Conservation (phyloP, 2,329 filamentous ascomycete genomes). For the Aspergillus pseudotamarii region DNA sequence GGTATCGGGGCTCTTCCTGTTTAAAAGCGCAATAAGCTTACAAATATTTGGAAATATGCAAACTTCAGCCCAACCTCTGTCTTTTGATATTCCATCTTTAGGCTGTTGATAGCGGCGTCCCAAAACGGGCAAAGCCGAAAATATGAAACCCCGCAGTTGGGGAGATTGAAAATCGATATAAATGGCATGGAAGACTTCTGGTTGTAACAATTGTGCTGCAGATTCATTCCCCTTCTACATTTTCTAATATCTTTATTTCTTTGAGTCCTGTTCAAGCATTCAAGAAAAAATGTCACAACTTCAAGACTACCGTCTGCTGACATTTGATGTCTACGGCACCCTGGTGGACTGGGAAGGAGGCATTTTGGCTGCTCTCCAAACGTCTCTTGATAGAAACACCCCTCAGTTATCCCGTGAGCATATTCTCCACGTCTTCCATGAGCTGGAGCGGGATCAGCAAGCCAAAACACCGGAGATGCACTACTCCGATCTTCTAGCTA, state of each 20-base stretch:
- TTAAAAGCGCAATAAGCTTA: too few relatives aligned
- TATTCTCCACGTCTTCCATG: slow-evolving; percentile 28
- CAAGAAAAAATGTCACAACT: slow-evolving; percentile 30
- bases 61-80: neutral
- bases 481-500: slow-evolving; percentile 63
- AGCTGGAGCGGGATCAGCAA: slow-evolving; percentile 53
- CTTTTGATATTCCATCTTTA: too few relatives aligned
- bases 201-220: too few relatives aligned
- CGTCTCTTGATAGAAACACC: slow-evolving; percentile 43
- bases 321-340: slow-evolving; percentile 80
- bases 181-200: too few relatives aligned
- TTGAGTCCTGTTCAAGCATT: too few relatives aligned
- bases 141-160: too few relatives aligned
- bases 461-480: slow-evolving; percentile 56
- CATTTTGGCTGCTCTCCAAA: slow-evolving; percentile 56
- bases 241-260: neutral
- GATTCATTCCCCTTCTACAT: too few relatives aligned
- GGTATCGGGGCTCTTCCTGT: too few relatives aligned
- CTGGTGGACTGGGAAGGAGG: slow-evolving; percentile 78
- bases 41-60: too few relatives aligned
- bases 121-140: too few relatives aligned
- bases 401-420: slow-evolving; percentile 37
- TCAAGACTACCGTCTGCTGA: slow-evolving; percentile 56
- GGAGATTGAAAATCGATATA: too few relatives aligned
- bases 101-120: too few relatives aligned